Evolutionary conservation across 805 yeast genomes (phyloP).

Genomic region (Saturnispora serradocipensis): DNA sequence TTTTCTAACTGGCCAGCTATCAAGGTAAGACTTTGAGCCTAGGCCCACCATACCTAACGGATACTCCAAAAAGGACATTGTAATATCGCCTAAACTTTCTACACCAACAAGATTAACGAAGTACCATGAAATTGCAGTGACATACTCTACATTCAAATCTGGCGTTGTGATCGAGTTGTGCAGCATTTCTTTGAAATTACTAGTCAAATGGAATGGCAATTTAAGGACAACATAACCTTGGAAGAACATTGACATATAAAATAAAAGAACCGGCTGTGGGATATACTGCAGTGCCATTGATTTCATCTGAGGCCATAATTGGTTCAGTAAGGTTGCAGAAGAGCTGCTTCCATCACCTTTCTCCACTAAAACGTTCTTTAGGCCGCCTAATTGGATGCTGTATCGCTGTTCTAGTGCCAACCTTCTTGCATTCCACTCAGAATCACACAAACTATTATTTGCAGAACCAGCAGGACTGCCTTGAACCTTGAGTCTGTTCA

Average conservation of each 20-base stretch:
- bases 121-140: conserved; percentile 92
- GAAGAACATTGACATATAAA: conserved; percentile 90
- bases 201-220: conserved; percentile 86
- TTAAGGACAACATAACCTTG: conserved; percentile 84
- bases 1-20: background rate
- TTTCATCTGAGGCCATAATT: conserved; percentile 68
- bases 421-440: conserved; percentile 10
- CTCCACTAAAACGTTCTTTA: conserved; percentile 5
- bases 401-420: conserved; percentile 2
- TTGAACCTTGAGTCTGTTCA: conserved; percentile 33
- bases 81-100: conserved; percentile 45
- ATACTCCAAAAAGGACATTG: conserved; percentile 51
- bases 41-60: background rate
- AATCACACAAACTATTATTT: conserved; percentile 5
- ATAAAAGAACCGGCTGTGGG: conserved; percentile 92
- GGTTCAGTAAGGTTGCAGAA: conserved; percentile 54
- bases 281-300: conserved; percentile 74
- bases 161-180: conserved; percentile 80
- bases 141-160: conserved; percentile 86
- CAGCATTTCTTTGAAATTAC: conserved; percentile 83
- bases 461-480: background rate
- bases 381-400: background rate
- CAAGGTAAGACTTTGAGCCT: background rate
- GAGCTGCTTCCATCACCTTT: conserved; percentile 34
- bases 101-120: conserved; percentile 81